These are phyloP conservation scores for Colletotrichum camelliae DNA, from an alignment of 2,329 filamentous ascomycete genomes.

Conservation along the genomic window DNA sequence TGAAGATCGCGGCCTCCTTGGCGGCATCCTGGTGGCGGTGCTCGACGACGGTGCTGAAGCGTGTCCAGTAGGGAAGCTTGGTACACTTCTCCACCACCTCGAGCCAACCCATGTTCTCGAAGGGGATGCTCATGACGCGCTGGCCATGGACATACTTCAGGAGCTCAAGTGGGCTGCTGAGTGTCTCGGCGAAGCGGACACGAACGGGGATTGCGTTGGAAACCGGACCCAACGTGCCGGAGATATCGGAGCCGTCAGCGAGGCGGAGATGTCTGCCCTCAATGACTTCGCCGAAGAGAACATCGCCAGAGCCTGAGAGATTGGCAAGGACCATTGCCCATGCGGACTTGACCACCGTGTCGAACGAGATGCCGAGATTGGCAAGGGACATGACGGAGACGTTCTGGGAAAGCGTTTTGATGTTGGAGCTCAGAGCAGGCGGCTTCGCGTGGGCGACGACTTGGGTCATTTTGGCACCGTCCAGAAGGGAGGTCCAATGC, in stretches of 20 bases:
- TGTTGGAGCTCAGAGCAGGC: slow-evolving; percentile 39
- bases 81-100: slow-evolving; percentile 61
- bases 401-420: slow-evolving; percentile 44
- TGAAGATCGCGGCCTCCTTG: slow-evolving; percentile 43
- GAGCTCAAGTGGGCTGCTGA: slow-evolving; percentile 53
- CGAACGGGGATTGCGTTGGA: slow-evolving; percentile 55
- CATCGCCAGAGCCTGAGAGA: slow-evolving; percentile 52
- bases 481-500: slow-evolving; percentile 52
- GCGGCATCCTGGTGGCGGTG: slow-evolving; percentile 50
- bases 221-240: slow-evolving; percentile 51
- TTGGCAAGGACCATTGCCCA: slow-evolving; percentile 62
- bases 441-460: slow-evolving; percentile 48
- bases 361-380: slow-evolving; percentile 51
- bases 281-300: slow-evolving; percentile 62
- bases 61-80: slow-evolving; percentile 57
- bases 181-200: slow-evolving; percentile 47
- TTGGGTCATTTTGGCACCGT: slow-evolving; percentile 52
- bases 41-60: slow-evolving; percentile 60
- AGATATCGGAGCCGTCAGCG: slow-evolving; percentile 59
- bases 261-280: slow-evolving; percentile 51
- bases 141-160: slow-evolving; percentile 56
- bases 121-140: slow-evolving; percentile 49
- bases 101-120: slow-evolving; percentile 56
- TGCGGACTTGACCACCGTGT: slow-evolving; percentile 61
- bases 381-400: slow-evolving; percentile 45